Evolutionary conservation across 768 basidiomycete species (phyloP), one percentile per base, ranked within the genome.

Genomic region (Macrolepiota fuliginosa): DNA sequence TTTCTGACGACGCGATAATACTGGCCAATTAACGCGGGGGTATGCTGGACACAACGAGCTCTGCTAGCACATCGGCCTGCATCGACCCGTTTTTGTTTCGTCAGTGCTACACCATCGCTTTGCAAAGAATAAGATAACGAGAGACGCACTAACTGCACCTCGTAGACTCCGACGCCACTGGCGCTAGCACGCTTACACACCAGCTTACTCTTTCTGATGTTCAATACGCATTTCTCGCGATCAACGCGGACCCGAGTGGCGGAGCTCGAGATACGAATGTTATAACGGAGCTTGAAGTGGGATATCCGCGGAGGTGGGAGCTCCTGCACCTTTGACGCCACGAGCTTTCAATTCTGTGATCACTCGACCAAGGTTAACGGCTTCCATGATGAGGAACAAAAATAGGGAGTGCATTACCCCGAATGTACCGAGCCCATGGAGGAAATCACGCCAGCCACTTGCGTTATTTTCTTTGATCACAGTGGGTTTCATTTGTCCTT

Each of bases 401-500:
- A 79, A 89, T 37, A 65, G 76, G 66, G 65, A 47, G 82, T 82
- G 54, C 89, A 90, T 68, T 89, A 88, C 65, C 79, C 81, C 0
- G 88, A 89, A 71, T 82, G 82, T 65, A 73, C 78, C 17, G 81
- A 82, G 67, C 73, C 87, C 46, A 69, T 88, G 46, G 87, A 88
- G 74, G 69, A n/a, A 81, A 61, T 83, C 10, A 87, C 86, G 0
- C 86, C 88, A 2, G 88, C 87, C 0, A 82, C 75, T 64, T 74
- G 77, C 25, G 83, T 86, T 10, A 81, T 73, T 6, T 51, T 87
- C 13, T 89, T 32, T n/a, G n/a, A n/a, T n/a, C n/a, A n/a, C n/a
- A n/a, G n/a, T n/a, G n/a, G n/a, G n/a, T n/a, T 7, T 32, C 29
- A 32, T 7, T 32, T 7, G 29, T 32, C 29, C 7, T 32, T 32